Evolutionary conservation across 1,284 basidiomycete genomes (phyloP), one percentile per base, ranked within the genome.

Genomic region (Ustilago nuda): DNA sequence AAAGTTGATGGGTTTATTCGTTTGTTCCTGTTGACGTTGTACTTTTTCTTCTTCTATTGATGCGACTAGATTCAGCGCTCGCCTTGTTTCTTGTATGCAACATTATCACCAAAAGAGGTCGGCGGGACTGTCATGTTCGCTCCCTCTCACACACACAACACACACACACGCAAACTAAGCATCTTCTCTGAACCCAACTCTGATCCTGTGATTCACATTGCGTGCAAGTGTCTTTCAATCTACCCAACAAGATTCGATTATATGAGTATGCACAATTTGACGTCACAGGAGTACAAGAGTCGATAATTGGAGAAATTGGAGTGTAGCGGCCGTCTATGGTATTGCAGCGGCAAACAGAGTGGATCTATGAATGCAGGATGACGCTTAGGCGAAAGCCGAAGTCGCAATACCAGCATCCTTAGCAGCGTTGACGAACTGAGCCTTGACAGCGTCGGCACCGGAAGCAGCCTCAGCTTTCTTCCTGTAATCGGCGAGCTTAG

Each of bases 401-500:
- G 65, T 60, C 37, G 69, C 71, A 33, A 82, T 77, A 45, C 80
- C 72, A 63, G 82, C 82, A 52, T 59, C 78, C 58, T 87, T 88
- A 23, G 87, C 88, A 70, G 89, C 89, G 83, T 88, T 86, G 76
- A 86, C 83, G 64, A 89, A 87, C 79, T 88, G 88, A 79, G 86
- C 87, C 66, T 86, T 87, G 62, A 85, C 72, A 50, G 76, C 82
- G 41, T 82, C 79, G 30, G 75, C 76, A 58, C 80, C 78, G 9
- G 70, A 74, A 15, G 78, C 79, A 58, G 83, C 82, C 66, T 86
- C 85, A 56, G 88, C 86, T 72, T 87, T 86, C 79, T 88, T 88
- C 84, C 89, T 88, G 78, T 90, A 84, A 58, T 86, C 87, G 66
- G 86, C 88, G 60, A 89, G 86, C 61, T 88, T 86, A 79, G 89